phyloP scores from a whole-genome alignment of 2,329 filamentous ascomycete genomes.

The Verticillium longisporum region DNA sequence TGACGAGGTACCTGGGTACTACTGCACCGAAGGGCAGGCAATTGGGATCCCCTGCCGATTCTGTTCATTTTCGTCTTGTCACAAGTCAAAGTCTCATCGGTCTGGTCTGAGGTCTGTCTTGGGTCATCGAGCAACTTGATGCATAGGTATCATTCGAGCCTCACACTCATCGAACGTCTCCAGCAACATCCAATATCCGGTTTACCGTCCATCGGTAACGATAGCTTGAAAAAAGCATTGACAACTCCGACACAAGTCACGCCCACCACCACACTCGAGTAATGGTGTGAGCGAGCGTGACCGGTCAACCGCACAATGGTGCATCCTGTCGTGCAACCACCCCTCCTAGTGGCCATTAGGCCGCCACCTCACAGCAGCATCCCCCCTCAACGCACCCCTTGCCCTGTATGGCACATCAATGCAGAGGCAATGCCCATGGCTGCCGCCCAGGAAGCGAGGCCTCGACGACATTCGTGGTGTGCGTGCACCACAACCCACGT shows the following conservation, averaged over 20 bases:
- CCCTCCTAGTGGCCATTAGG: neutral
- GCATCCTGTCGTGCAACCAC: neutral
- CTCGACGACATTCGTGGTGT: neutral
- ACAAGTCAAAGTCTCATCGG: neutral
- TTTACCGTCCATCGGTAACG: neutral
- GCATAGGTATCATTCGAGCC: neutral
- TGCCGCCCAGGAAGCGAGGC: neutral
- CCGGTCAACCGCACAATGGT: neutral
- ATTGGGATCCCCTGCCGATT: no score
- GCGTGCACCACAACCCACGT: no score
- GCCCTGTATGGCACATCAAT: neutral
- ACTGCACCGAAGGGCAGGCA: no score
- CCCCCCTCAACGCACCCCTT: neutral
- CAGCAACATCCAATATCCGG: neutral
- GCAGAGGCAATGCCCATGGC: neutral
- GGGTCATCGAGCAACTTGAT: no score
- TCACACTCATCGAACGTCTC: neutral
- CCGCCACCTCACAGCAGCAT: neutral
- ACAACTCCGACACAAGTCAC: neutral
- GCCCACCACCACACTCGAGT: neutral
- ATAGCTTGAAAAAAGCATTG: neutral
- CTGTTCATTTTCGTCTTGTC: no score
- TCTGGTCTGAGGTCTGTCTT: no score
- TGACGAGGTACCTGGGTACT: neutral
- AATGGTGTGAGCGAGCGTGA: neutral